These are phyloP conservation scores for Lasiodiplodia sp. DNA, from an alignment of 2,329 filamentous ascomycete species.

Conservation along the genomic window DNA sequence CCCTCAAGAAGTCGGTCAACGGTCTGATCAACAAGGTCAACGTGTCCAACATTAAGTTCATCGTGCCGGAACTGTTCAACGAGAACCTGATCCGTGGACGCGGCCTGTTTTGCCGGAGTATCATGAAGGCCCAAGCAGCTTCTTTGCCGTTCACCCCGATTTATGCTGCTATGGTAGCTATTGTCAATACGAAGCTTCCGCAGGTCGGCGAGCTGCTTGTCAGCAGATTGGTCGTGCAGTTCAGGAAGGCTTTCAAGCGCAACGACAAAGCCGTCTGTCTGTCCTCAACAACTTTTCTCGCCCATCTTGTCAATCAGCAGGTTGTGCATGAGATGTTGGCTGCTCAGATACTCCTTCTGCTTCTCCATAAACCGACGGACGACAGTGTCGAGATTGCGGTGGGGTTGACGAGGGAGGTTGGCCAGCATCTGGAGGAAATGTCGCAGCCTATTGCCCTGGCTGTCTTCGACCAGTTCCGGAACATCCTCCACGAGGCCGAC, in stretches of 20 bases:
- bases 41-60: conserved; percentile 95
- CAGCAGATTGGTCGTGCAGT: conserved; percentile 85
- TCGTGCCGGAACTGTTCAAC: conserved; percentile 92
- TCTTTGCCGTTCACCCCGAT: conserved; percentile 96
- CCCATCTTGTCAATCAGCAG: conserved; percentile 94
- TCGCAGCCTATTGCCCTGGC: conserved; percentile 84
- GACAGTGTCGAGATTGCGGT: conserved; percentile 98
- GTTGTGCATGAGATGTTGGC: conserved; percentile 93
- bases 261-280: conserved; percentile 98
- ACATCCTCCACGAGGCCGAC: conserved; percentile 93
- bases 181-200: conserved; percentile 96
- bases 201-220: conserved; percentile 91
- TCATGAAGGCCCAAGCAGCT: conserved; percentile 98
- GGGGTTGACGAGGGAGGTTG: conserved; percentile 89
- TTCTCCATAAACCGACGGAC: conserved; percentile 94
- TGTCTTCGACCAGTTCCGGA: conserved; percentile 95
- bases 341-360: conserved; percentile 88
- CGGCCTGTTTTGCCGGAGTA: conserved; percentile 91
- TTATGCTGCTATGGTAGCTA: conserved; percentile 92
- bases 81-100: conserved; percentile 93
- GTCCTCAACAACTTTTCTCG: conserved; percentile 91
- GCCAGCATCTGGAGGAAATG: conserved; percentile 95
- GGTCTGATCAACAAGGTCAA: conserved; percentile 99
- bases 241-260: conserved; percentile 92
- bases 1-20: conserved; percentile 98